phyloP scores from a whole-genome alignment of 1,284 basidiomycete species.

The Tilletia indica region DNA sequence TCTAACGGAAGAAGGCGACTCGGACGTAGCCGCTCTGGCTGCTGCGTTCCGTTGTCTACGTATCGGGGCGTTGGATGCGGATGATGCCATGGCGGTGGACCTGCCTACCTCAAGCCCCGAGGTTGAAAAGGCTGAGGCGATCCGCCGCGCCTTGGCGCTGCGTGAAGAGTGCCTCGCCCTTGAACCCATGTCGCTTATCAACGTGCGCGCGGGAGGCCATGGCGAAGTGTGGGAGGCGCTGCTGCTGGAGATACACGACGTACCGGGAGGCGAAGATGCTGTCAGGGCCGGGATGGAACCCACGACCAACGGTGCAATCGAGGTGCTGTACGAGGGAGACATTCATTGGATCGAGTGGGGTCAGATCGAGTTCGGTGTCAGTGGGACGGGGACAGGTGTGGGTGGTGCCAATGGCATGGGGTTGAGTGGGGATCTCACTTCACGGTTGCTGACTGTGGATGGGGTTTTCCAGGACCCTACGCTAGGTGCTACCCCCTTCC shows the following conservation, averaged over 20 bases:
- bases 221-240: slow-evolving; percentile 32
- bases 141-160: slow-evolving; percentile 32
- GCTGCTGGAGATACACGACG: neutral
- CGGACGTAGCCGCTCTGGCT: too few species aligned
- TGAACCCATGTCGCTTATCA: slow-evolving; percentile 28
- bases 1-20: too few species aligned
- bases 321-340: slow-evolving; percentile 9
- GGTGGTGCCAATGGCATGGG: too few species aligned
- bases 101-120: slow-evolving; percentile 34
- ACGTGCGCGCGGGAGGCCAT: slow-evolving; percentile 30
- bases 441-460: too few species aligned
- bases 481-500: too few species aligned
- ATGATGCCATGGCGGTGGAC: too few species aligned
- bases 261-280: neutral
- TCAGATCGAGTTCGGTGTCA: neutral
- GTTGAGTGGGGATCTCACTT: too few species aligned
- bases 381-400: neutral
- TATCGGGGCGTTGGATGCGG: too few species aligned
- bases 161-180: slow-evolving; percentile 33
- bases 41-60: too few species aligned
- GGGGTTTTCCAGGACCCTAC: too few species aligned
- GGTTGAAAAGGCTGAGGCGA: slow-evolving; percentile 34
- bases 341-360: slow-evolving; percentile 5
- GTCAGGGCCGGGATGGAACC: neutral
- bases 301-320: neutral